These are phyloP conservation scores for Lolium multiflorum DNA, from an alignment of 176 grass and related monocot genomes.

Conservation along the genomic window DNA sequence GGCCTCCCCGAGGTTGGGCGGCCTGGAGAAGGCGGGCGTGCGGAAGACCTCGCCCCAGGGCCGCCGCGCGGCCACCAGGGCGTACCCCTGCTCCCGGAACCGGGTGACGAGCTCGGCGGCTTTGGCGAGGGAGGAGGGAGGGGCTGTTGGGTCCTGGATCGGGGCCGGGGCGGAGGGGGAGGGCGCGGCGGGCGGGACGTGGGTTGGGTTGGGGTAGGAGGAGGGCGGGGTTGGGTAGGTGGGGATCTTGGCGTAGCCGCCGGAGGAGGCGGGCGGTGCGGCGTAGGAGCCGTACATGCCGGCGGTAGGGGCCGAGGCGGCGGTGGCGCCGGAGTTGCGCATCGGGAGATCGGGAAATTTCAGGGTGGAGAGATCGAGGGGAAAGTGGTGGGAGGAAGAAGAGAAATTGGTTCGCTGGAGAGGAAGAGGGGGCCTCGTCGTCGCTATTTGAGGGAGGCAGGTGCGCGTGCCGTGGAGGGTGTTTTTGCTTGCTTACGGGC, in stretches of 20 bases:
- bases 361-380: conserved; percentile 23
- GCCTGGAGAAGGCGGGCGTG: conserved; percentile 65
- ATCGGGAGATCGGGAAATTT: conserved; percentile 41
- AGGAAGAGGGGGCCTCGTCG: background rate
- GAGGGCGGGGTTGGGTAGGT: conserved; percentile 47
- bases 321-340: conserved; percentile 38
- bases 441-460: background rate
- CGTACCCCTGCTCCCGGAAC: conserved; percentile 76
- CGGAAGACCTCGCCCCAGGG: conserved; percentile 84
- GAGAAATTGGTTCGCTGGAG: background rate
- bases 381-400: conserved; percentile 16
- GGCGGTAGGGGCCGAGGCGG: conserved; percentile 20
- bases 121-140: conserved; percentile 52
- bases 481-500: conserved; percentile 5
- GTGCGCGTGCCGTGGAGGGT: background rate
- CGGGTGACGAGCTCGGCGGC: conserved; percentile 65
- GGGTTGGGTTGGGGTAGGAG: conserved; percentile 37
- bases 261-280: conserved; percentile 24
- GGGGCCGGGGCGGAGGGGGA: background rate
- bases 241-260: conserved; percentile 58
- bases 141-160: conserved; percentile 42
- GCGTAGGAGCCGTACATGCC: conserved; percentile 56
- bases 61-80: conserved; percentile 67
- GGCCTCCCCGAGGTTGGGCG: conserved; percentile 61
- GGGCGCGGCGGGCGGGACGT: background rate